Conservation (phyloP, 257 asterid genomes). For the Ligustrum vulgare region DNA sequence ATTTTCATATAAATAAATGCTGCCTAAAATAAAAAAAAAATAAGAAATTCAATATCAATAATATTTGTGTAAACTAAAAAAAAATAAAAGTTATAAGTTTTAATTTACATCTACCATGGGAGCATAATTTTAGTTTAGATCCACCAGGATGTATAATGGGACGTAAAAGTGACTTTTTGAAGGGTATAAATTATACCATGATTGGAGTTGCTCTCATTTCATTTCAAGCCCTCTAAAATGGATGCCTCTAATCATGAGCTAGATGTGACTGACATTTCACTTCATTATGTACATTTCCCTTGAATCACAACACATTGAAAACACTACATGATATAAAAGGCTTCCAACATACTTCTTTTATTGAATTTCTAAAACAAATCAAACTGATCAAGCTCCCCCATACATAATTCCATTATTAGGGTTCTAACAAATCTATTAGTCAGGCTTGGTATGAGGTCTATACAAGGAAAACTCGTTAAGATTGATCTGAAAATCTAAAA, state of each 20-base stretch:
- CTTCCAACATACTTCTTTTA: neutral
- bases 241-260: neutral
- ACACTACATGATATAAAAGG: neutral
- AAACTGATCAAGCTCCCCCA: neutral
- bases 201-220: too few species aligned
- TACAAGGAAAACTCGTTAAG: neutral
- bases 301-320: neutral
- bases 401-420: neutral
- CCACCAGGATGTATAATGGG: too few species aligned
- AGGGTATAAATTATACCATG: too few species aligned
- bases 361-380: neutral
- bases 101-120: too few species aligned
- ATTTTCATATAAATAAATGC: too few species aligned
- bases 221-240: neutral
- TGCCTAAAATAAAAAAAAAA: too few species aligned
- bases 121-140: too few species aligned
- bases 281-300: neutral
- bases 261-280: neutral
- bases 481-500: neutral
- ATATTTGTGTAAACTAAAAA: too few species aligned
- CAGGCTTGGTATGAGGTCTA: neutral
- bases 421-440: neutral
- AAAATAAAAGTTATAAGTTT: too few species aligned
- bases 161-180: too few species aligned
- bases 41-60: too few species aligned